Conservation (phyloP, 2,329 filamentous ascomycete species). For the Colletotrichum theobromicola region DNA sequence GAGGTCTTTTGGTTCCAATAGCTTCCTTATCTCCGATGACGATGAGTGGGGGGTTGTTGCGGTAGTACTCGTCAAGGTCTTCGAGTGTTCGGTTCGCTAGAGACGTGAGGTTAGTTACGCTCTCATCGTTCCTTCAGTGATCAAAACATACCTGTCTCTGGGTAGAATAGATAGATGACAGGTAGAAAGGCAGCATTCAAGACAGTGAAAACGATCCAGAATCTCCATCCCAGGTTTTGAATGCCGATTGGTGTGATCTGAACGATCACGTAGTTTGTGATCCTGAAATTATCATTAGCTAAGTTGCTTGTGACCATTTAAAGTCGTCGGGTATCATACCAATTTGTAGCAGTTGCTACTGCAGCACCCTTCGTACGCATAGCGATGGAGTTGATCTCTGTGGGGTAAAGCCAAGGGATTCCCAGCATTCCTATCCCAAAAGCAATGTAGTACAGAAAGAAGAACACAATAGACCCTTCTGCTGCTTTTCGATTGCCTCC, state of each 20-base stretch:
- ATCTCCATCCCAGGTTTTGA: background rate
- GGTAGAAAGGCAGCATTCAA: background rate
- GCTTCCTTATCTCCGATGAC: background rate
- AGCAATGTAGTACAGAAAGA: slow-evolving; percentile 34
- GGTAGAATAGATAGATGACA: background rate
- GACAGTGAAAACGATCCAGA: background rate
- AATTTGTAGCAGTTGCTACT: slow-evolving; percentile 4
- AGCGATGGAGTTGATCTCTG: slow-evolving; percentile 35
- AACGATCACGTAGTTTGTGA: background rate
- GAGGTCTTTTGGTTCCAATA: background rate
- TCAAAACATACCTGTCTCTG: background rate
- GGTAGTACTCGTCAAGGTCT: background rate
- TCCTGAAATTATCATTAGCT: background rate
- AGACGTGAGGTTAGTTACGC: background rate
- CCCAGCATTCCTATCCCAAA: slow-evolving; percentile 38
- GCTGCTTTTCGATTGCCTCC: slow-evolving; percentile 24
- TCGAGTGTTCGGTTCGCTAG: background rate
- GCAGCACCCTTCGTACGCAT: slow-evolving; percentile 45
- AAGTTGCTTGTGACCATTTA: fast-evolving
- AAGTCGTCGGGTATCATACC: background rate
- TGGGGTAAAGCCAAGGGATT: slow-evolving; percentile 44
- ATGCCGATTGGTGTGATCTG: background rate
- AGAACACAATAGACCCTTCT: slow-evolving; percentile 33
- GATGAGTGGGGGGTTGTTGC: background rate
- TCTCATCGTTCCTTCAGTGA: background rate